A percentile compares a stretch with the other conserved stretches of the same genome.
These are phyloP conservation scores for Entonaema liquescens DNA, from an alignment of 495 filamentous ascomycete genomes.

Conservation along the genomic window DNA sequence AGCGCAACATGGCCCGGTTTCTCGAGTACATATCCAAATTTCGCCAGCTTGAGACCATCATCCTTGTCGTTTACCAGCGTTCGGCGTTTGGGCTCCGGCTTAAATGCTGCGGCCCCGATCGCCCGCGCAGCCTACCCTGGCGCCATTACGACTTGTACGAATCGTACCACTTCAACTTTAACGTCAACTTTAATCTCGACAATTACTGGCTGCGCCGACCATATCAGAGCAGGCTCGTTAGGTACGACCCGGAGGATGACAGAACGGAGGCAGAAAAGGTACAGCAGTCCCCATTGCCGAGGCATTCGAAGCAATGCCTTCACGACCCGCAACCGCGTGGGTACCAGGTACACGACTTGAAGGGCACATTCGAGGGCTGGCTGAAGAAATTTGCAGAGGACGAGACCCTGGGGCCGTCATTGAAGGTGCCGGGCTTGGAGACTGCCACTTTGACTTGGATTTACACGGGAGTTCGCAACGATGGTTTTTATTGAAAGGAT, in stretches of 20 bases:
- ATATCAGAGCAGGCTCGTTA: constrained; percentile 53
- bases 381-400: constrained; percentile 35
- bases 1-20: constrained; percentile 58
- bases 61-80: constrained; percentile 58
- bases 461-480: constrained; percentile 36
- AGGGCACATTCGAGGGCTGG: constrained; percentile 44
- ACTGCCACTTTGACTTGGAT: constrained; percentile 45
- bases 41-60: constrained; percentile 50
- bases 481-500: constrained; percentile 16
- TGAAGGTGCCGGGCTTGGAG: constrained; percentile 37
- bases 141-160: constrained; percentile 50
- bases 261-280: constrained; percentile 34
- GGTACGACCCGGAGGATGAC: constrained; percentile 54
- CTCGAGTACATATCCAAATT: constrained; percentile 55
- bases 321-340: constrained; percentile 40
- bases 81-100: constrained; percentile 58
- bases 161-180: constrained; percentile 60
- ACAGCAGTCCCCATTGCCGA: not conserved
- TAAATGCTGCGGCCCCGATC: constrained; percentile 34
- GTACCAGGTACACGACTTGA: constrained; percentile 42
- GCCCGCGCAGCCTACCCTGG: constrained; percentile 29
- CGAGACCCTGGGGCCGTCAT: constrained; percentile 12
- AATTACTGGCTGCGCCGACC: constrained; percentile 53
- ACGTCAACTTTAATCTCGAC: constrained; percentile 59
- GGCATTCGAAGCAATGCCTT: constrained; percentile 34